These are phyloP conservation scores for Miscanthus lutarioriparius DNA, from an alignment of 176 grass and related monocot genomes.

Conservation along the genomic window DNA sequence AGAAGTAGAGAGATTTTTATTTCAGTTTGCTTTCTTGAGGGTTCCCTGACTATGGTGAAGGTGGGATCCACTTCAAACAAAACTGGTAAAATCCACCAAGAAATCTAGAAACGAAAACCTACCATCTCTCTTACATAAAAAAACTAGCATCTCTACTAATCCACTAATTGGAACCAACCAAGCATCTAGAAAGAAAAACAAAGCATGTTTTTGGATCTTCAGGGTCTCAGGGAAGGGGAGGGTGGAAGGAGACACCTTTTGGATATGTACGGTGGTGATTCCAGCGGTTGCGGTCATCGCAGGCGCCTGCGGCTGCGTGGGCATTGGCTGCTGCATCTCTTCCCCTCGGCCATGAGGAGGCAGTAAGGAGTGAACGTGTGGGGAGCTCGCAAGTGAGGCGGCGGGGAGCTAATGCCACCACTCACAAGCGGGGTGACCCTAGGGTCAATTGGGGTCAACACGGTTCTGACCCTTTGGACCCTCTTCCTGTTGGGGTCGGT, in stretches of 20 bases:
- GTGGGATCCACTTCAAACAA: background rate
- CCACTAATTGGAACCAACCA: background rate
- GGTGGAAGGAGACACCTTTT: slow-evolving; percentile 35
- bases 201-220: background rate
- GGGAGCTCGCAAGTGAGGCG: background rate
- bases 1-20: background rate
- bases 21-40: background rate
- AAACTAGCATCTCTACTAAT: background rate
- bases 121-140: too few species aligned
- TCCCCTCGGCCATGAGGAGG: too few species aligned
- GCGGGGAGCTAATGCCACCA: background rate
- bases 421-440: background rate
- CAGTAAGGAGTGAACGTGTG: background rate
- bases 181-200: background rate
- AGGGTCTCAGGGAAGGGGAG: background rate
- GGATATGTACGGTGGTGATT: slow-evolving; percentile 53
- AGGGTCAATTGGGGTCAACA: background rate
- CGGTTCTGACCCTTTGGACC: background rate
- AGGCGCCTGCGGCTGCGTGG: background rate
- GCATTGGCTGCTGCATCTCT: slow-evolving; percentile 45
- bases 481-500: background rate
- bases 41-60: background rate
- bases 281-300: slow-evolving; percentile 1
- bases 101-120: background rate
- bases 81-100: slow-evolving; percentile 23